These are phyloP conservation scores for Alternaria ethzedia DNA, from an alignment of 2,329 filamentous ascomycete genomes.

Conservation along the genomic window DNA sequence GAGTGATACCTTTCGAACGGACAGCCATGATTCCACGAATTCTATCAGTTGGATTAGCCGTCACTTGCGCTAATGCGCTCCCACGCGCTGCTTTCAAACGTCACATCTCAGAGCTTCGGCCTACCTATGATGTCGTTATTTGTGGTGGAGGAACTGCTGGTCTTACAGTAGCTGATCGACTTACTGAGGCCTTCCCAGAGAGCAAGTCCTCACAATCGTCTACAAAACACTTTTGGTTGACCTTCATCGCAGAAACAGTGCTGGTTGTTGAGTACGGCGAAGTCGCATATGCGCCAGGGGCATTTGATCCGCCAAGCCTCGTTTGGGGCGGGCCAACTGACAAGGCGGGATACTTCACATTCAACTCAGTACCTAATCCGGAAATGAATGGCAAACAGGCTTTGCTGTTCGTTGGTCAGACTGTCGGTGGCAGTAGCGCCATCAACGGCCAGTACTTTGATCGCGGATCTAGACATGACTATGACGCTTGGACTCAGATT, in stretches of 20 bases:
- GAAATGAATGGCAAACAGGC: background rate
- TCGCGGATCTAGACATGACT: slow-evolving; percentile 9
- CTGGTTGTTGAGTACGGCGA: slow-evolving; percentile 16
- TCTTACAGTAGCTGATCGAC: slow-evolving; percentile 20
- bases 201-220: background rate
- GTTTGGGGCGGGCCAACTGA: background rate
- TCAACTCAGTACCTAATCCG: slow-evolving; percentile 9
- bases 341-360: background rate
- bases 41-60: background rate
- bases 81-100: background rate
- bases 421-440: slow-evolving; percentile 16
- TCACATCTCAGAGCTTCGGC: background rate
- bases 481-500: slow-evolving; percentile 15
- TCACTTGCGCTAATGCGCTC: background rate
- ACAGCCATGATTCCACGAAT: background rate
- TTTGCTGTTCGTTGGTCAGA: slow-evolving; percentile 4
- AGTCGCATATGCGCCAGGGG: background rate
- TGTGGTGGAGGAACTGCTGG: slow-evolving; percentile 24
- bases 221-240: background rate
- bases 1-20: background rate
- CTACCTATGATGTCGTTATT: slow-evolving; percentile 12
- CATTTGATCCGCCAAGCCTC: background rate
- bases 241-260: background rate
- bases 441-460: slow-evolving; percentile 17
- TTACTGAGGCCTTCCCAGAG: slow-evolving; percentile 14